Conservation (phyloP, 1,284 basidiomycete genomes). For the Pterula multifida region DNA sequence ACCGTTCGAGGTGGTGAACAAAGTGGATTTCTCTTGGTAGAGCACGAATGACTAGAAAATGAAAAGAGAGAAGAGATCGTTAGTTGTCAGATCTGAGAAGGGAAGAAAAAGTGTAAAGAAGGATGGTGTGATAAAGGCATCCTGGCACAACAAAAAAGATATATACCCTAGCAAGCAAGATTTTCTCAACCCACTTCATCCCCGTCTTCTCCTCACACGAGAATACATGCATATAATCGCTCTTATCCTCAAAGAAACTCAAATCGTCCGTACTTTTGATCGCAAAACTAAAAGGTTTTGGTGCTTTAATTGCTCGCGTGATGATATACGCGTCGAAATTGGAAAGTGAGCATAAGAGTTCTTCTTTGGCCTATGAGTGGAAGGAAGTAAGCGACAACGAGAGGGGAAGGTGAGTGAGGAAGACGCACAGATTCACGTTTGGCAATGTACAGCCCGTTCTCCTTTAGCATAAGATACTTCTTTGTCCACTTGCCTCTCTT, state of each 20-base stretch:
- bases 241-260: constrained; percentile 71
- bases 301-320: constrained; percentile 58
- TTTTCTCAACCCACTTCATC: constrained; percentile 56
- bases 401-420: background rate
- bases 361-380: constrained; percentile 62
- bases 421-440: constrained; percentile 72
- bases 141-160: background rate
- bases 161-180: constrained; percentile 62
- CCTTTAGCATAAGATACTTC: constrained; percentile 74
- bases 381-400: background rate
- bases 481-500: constrained; percentile 91
- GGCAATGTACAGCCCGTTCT: constrained; percentile 74
- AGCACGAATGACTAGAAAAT: constrained; percentile 15
- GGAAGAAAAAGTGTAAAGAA: constrained; percentile 10
- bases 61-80: constrained; percentile 63
- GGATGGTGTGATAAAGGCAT: background rate
- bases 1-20: background rate
- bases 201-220: constrained; percentile 64
- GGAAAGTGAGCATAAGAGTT: constrained; percentile 69
- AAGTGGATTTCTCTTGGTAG: constrained; percentile 2
- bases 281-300: constrained; percentile 72
- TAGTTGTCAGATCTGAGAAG: constrained; percentile 59
- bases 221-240: constrained; percentile 78
- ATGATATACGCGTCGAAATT: constrained; percentile 79
- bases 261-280: constrained; percentile 81